Evolutionary conservation across 106 monocot species (phyloP).

Genomic region (Triglochin maritima): DNA sequence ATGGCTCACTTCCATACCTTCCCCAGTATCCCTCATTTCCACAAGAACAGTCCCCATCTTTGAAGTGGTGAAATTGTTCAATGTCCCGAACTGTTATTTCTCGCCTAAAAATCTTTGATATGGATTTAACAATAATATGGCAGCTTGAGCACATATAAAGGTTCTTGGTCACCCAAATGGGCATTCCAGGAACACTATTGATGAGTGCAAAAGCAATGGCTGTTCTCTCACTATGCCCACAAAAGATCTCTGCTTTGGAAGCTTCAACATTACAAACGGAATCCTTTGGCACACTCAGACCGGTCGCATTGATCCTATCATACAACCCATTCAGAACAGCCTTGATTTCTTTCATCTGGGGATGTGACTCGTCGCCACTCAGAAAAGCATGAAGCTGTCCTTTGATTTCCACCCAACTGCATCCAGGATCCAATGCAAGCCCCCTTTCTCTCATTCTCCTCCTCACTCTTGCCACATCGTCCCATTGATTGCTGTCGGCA

Average conservation of each 20-base stretch:
- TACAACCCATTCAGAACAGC: slow-evolving; percentile 46
- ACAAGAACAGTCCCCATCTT: slow-evolving; percentile 74
- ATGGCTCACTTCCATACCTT: slow-evolving; percentile 3
- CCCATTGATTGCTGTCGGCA: slow-evolving; percentile 50
- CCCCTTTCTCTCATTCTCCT: slow-evolving; percentile 65
- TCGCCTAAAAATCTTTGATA: slow-evolving; percentile 68
- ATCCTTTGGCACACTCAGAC: slow-evolving; percentile 22
- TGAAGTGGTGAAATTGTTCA: slow-evolving; percentile 81
- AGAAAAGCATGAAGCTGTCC: slow-evolving; percentile 75
- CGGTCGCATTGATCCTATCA: slow-evolving; percentile 35
- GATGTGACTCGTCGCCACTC: slow-evolving; percentile 64
- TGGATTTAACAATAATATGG: slow-evolving; percentile 47
- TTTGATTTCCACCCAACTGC: slow-evolving; percentile 85
- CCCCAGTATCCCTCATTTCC: slow-evolving; percentile 57
- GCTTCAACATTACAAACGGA: slow-evolving; percentile 28
- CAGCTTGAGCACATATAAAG: slow-evolving; percentile 71
- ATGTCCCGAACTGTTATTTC: slow-evolving; percentile 75
- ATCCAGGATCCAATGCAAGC: slow-evolving; percentile 53
- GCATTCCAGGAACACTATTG: slow-evolving; percentile 57
- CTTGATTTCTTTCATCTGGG: slow-evolving; percentile 64
- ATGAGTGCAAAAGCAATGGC: slow-evolving; percentile 84
- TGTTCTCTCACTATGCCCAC: slow-evolving; percentile 88
- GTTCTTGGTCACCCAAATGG: slow-evolving; percentile 85
- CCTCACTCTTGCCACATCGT: slow-evolving; percentile 50
- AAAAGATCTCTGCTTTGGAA: slow-evolving; percentile 71